Evolutionary conservation across 768 basidiomycete genomes (phyloP).

Genomic region (Pulveroboletus sp.): DNA sequence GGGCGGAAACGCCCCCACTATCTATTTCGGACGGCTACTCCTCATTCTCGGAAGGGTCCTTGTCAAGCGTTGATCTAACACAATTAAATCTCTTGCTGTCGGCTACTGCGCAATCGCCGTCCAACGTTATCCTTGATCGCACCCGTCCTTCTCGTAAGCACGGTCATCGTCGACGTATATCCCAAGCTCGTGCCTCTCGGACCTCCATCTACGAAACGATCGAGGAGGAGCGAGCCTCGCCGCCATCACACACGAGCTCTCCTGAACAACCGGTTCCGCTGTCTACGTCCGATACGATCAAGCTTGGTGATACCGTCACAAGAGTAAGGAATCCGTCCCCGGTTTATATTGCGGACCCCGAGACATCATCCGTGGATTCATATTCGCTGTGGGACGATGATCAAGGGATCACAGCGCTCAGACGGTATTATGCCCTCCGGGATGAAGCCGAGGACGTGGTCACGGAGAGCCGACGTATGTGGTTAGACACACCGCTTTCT

Average conservation of each 20-base stretch:
- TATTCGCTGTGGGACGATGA: conserved; percentile 62
- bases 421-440: conserved; percentile 63
- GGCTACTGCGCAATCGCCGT: conserved; percentile 48
- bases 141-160: conserved; percentile 47
- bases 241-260: conserved; percentile 24
- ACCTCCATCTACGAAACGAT: conserved; percentile 78
- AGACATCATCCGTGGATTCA: conserved; percentile 44
- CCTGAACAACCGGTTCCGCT: conserved; percentile 11
- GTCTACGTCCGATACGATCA: conserved; percentile 31
- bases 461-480: conserved; percentile 56
- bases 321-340: conserved; percentile 33
- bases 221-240: conserved; percentile 56
- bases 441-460: conserved; percentile 66
- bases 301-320: conserved; percentile 1
- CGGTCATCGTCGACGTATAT: conserved; percentile 68
- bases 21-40: conserved; percentile 66
- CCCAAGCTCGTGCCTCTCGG: conserved; percentile 56
- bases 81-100: conserved; percentile 54
- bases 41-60: conserved; percentile 61
- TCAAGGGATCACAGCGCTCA: conserved; percentile 54
- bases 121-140: conserved; percentile 39
- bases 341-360: conserved; percentile 55
- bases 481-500: conserved; percentile 72
- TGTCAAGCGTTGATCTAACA: conserved; percentile 71
- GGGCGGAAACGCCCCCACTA: conserved; percentile 66